Conservation (phyloP, 306 rosid species). For the Cucumis hystrix region DNA sequence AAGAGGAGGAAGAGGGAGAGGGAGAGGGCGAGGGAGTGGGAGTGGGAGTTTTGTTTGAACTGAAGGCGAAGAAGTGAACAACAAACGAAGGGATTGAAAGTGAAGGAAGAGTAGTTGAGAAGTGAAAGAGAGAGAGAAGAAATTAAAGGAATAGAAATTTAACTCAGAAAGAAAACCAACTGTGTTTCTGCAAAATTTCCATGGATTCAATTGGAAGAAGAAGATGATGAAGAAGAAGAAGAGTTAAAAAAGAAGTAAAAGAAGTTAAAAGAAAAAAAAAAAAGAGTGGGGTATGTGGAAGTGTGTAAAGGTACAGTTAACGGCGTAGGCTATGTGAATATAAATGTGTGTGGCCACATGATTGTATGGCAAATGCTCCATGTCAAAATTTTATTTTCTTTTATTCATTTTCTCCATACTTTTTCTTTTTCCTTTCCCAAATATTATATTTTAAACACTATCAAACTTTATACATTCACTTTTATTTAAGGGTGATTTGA, state of each 20-base stretch:
- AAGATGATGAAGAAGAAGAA: not conserved
- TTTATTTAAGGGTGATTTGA: no score
- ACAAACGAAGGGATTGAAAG: not conserved
- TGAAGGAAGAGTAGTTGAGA: not conserved
- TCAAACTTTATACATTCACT: no score
- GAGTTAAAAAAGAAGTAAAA: not conserved
- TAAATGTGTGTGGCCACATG: not conserved
- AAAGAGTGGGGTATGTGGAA: not conserved
- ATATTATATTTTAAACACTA: no score
- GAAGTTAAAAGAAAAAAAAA: not conserved
- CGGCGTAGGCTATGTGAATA: not conserved
- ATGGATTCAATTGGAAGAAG: not conserved
- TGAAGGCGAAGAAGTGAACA: not conserved
- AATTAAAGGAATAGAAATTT: not conserved
- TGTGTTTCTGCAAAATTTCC: not conserved
- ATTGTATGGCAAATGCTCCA: not conserved
- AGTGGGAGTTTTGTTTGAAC: not conserved
- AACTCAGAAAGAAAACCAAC: not conserved
- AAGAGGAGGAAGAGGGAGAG: not conserved
- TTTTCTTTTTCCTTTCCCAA: no score
- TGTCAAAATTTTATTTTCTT: not conserved
- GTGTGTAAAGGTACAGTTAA: not conserved
- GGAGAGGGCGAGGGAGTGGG: not conserved
- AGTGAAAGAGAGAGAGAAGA: not conserved
- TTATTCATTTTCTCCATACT: no score